Base-by-base conservation (phyloP, 2,329 filamentous ascomycete species). In the Apiospora rasikravindrae region DNA sequence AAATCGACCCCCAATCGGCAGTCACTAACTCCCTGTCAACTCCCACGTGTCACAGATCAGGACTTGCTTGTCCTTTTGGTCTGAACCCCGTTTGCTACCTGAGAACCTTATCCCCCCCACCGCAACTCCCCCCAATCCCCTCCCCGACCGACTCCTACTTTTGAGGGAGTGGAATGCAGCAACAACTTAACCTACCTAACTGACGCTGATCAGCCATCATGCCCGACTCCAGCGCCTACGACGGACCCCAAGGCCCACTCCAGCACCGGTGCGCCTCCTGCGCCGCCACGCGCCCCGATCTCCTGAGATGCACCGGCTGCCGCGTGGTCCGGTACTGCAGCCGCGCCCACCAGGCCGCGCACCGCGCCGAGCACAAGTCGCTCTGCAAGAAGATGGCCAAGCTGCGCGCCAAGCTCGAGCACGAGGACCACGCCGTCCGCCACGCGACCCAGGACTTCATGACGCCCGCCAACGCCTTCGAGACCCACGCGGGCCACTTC, bases 281-380 rank as follows among this genome's bases (percentile, higher is more conserved):
- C 67, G 42, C 45, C 42, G 67, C 53, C 49, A 66, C 61, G 66
- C 40, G 40, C 57, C 22, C 69, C n/a, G 77, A 78, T 2, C 81
- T 85, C 42, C 76, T 78, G 5, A 80, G 77, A 69, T 88, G 86
- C 74, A 73, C 77, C 4, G 81, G 77, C 6, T 89, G 86, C 78
- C 81, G 79, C 57, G 82, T 81, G 1, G 79, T 84, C 69, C 77
- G 77, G 51, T 88, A 88, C 78, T 88, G 87, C 77, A 76, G 81
- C 68, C 76, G 77, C 19, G 81, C 84, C 1, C 85, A 88, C 76
- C 85, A 88, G 77, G 69, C 70, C 0, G 67, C 76, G 1, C 77
- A 88, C 74, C 76, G 81, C 33, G 51, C 73, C 0, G 61, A 71
- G 2, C 86, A 88, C 79, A 84, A 84, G 74, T 47, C 47, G 13